A percentile compares a stretch with the other conserved stretches of the same genome.
phyloP scores from a whole-genome alignment of 2,329 filamentous ascomycete species.

The Xylaria sp. region DNA sequence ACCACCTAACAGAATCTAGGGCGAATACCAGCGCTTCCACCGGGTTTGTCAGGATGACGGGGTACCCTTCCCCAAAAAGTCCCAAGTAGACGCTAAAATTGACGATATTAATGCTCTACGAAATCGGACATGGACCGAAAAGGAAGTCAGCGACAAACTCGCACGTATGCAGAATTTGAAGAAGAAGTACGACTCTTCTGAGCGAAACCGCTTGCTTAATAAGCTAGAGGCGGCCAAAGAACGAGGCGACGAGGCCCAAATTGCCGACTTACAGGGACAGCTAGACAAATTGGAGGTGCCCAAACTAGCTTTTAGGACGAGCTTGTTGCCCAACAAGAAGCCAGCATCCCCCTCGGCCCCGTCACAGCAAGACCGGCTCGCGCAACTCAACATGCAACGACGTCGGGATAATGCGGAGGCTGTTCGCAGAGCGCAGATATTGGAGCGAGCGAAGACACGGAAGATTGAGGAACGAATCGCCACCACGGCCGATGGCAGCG shows the following conservation, averaged over 20 bases:
- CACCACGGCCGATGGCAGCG: slow-evolving; percentile 62
- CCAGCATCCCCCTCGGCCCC: slow-evolving; percentile 60
- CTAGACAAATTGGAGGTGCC: slow-evolving; percentile 73
- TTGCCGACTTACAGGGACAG: slow-evolving; percentile 66
- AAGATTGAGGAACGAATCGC: slow-evolving; percentile 70
- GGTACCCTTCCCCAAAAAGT: slow-evolving; percentile 78
- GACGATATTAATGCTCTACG: slow-evolving; percentile 83
- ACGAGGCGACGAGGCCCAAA: slow-evolving; percentile 69
- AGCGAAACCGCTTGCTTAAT: slow-evolving; percentile 74
- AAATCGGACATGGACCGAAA: slow-evolving; percentile 83
- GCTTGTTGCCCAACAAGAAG: slow-evolving; percentile 66
- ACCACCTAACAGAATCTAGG: slow-evolving; percentile 56
- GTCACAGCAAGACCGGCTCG: slow-evolving; percentile 83
- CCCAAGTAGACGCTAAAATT: slow-evolving; percentile 76
- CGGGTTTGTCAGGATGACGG: slow-evolving; percentile 78
- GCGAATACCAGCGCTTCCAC: slow-evolving; percentile 85
- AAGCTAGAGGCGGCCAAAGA: slow-evolving; percentile 74
- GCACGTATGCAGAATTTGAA: slow-evolving; percentile 75
- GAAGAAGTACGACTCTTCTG: slow-evolving; percentile 72
- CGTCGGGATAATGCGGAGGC: slow-evolving; percentile 86
- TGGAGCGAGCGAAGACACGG: slow-evolving; percentile 75
- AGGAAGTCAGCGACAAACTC: slow-evolving; percentile 83
- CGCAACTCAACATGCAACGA: slow-evolving; percentile 85
- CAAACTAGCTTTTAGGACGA: slow-evolving; percentile 79
- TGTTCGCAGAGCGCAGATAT: slow-evolving; percentile 89